Evolutionary conservation across 345 rosid genomes (phyloP), one percentile per base, ranked within the genome.

Genomic region (Dovyalis caffra): DNA sequence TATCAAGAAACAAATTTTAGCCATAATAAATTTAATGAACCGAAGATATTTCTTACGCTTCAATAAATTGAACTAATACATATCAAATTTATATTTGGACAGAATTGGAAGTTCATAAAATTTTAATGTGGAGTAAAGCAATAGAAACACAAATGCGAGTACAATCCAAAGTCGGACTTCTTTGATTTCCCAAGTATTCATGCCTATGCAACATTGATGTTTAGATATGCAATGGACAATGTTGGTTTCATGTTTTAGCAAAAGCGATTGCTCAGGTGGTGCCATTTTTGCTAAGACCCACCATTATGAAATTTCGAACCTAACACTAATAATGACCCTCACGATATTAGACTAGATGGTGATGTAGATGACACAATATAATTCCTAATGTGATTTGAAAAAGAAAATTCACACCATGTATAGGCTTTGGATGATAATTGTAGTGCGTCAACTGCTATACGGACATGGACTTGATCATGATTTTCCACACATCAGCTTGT

Each of bases 211-310:
- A 31, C 2, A 34, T 33, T 7, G 8, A 32, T 68, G 10, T 47
- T 51, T 18, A 8, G 11, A 5, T 15, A 7, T 64, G 8, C 77
- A 83, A 86, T 70, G 78, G 75, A 14, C 69, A 33, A 60, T 72
- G 69, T 73, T 70, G 69, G 33, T 77, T 20, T 32, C 76, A 63
- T 83, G 66, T 69, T 43, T 80, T 80, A 4, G 68, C 72, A 12
- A 81, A 70, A 83, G 86, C 83, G 34, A 78, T 79, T 12, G 72
- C 72, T 45, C n/a, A n/a, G 83, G 58, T 16, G 76, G 68, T 37
- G 82, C 69, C 61, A 21, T 76, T 28, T 82, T 70, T 53, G 74
- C 45, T 45, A 74, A 76, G 51, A 28, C 76, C 66, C 28, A 33
- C 76, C 5, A 70, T 33, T 58, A 33, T 69, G 11, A 74, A 68